phyloP scores from a whole-genome alignment of 2,329 filamentous ascomycete species.

The Mollisiaceae sp. region DNA sequence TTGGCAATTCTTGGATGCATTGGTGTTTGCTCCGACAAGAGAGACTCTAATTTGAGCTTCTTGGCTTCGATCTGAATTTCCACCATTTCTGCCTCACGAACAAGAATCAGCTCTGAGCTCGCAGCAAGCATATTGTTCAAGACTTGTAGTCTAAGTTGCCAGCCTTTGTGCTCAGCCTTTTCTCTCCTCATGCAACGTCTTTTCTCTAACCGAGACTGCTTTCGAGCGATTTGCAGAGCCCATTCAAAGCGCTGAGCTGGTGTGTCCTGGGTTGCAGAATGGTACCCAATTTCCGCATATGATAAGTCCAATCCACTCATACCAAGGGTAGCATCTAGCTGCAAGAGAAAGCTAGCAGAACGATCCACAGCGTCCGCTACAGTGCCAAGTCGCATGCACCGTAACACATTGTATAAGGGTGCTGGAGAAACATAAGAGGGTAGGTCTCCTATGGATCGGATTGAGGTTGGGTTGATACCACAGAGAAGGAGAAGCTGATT shows the following conservation, averaged over 20 bases:
- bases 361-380: conserved; percentile 25
- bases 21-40: background rate
- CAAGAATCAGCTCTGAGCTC: background rate
- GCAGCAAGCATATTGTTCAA: background rate
- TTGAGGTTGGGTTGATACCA: conserved; percentile 28
- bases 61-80: background rate
- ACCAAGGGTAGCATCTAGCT: conserved; percentile 2
- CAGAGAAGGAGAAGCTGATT: conserved; percentile 36
- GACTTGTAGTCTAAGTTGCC: background rate
- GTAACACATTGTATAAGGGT: conserved; percentile 28
- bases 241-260: background rate
- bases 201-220: background rate
- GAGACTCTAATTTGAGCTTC: background rate
- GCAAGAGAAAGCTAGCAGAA: conserved; percentile 8
- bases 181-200: background rate
- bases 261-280: background rate
- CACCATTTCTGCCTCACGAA: background rate
- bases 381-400: conserved; percentile 29
- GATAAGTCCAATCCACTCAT: background rate
- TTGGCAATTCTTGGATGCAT: background rate
- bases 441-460: conserved; percentile 7
- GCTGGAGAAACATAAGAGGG: conserved; percentile 25
- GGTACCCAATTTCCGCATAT: background rate
- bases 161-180: background rate
- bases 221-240: conserved; percentile 1